Conservation (phyloP, 768 basidiomycete genomes). For the Macrolepiota dolichaula region DNA sequence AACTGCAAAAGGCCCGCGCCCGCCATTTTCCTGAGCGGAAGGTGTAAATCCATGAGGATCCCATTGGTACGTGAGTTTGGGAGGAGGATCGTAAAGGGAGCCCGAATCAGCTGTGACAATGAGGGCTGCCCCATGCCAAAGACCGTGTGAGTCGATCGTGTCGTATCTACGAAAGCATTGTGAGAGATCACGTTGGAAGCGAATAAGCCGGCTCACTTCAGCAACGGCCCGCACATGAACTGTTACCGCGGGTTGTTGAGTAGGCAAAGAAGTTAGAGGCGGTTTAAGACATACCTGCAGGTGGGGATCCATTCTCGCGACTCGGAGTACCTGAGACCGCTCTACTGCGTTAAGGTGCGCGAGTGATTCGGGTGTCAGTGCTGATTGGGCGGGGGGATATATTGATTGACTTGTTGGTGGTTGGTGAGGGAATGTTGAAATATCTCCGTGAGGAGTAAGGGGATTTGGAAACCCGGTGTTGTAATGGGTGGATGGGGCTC, state of each 20-base stretch:
- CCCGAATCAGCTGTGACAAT: slow-evolving; percentile 85
- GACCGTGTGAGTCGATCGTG: slow-evolving; percentile 69
- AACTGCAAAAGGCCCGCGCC: slow-evolving; percentile 9
- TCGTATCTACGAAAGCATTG: slow-evolving; percentile 57
- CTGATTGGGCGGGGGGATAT: slow-evolving; percentile 21
- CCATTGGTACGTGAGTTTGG: slow-evolving; percentile 69
- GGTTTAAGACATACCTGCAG: slow-evolving; percentile 46
- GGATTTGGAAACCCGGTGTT: background rate
- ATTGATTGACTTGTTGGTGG: background rate
- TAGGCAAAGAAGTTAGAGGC: slow-evolving; percentile 4
- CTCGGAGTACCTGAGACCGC: slow-evolving; percentile 53
- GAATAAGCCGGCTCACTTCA: slow-evolving; percentile 36
- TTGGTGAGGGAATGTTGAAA: background rate
- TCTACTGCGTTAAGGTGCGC: slow-evolving; percentile 59
- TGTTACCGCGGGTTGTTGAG: slow-evolving; percentile 21
- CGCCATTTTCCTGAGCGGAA: slow-evolving; percentile 1
- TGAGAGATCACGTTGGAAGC: background rate
- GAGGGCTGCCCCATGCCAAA: slow-evolving; percentile 88
- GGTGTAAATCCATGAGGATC: slow-evolving; percentile 47
- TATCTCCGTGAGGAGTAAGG: background rate
- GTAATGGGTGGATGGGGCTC: background rate
- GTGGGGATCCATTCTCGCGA: slow-evolving; percentile 74
- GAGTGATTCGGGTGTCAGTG: slow-evolving; percentile 36
- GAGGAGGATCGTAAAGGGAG: slow-evolving; percentile 74
- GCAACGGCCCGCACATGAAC: slow-evolving; percentile 89